Percentiles rank a stretch among this genome's conserved stretches.
Evolutionary conservation across 768 basidiomycete genomes (phyloP).

Genomic region (Boletellus ananiceps): DNA sequence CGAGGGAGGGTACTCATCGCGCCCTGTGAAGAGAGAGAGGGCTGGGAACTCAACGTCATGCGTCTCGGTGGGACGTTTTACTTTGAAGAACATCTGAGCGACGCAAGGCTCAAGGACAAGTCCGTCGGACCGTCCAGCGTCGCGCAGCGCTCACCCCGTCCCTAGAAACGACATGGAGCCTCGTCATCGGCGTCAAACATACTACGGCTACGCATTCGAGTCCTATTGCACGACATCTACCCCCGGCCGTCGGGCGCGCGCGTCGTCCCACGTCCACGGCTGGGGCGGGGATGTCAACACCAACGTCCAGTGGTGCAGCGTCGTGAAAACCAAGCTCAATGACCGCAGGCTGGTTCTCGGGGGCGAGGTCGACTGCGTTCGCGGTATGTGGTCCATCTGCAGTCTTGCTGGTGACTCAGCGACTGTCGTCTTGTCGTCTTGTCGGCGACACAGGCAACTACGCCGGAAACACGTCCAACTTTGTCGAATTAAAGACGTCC

Average conservation of each 20-base stretch:
- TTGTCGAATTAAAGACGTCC: slow-evolving; percentile 88
- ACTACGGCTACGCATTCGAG: slow-evolving; percentile 89
- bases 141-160: slow-evolving; percentile 1
- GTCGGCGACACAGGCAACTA: slow-evolving; percentile 47
- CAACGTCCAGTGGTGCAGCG: slow-evolving; percentile 86
- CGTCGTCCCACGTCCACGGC: slow-evolving; percentile 35
- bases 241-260: slow-evolving; percentile 19
- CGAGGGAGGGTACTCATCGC: slow-evolving; percentile 71
- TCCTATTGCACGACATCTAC: slow-evolving; percentile 67
- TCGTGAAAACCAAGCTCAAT: slow-evolving; percentile 82
- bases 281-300: slow-evolving; percentile 85
- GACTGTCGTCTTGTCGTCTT: no score
- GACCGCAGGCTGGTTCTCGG: slow-evolving; percentile 70
- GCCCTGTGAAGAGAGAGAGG: slow-evolving; percentile 77
- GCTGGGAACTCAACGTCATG: slow-evolving; percentile 85
- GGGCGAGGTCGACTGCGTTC: slow-evolving; percentile 88
- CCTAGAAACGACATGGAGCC: slow-evolving; percentile 62
- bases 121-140: slow-evolving; percentile 23
- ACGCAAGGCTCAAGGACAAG: slow-evolving; percentile 61
- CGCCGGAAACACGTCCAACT: slow-evolving; percentile 56
- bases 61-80: slow-evolving; percentile 62
- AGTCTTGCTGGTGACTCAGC: neutral
- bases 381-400: slow-evolving; percentile 41
- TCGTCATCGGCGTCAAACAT: slow-evolving; percentile 58
- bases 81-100: slow-evolving; percentile 65